Percentiles rank a stretch among this genome's conserved stretches.
phyloP scores from a whole-genome alignment of 345 rosid species.

The Clarkia xantiana region DNA sequence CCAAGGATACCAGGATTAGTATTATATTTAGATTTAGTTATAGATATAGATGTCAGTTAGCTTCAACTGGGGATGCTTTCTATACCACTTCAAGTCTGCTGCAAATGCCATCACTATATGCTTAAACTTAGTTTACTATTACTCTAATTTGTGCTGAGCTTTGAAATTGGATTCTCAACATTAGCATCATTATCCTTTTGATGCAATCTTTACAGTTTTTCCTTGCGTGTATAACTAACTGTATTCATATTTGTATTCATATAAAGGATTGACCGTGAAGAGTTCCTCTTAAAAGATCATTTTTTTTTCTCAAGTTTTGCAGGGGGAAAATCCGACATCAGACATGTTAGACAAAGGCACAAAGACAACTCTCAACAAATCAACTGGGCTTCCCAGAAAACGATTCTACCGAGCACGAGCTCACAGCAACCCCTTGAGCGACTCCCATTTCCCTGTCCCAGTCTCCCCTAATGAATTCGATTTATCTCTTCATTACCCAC shows the following conservation, averaged over 20 bases:
- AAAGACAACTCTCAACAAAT: slow-evolving; percentile 18
- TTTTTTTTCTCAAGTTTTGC: slow-evolving; percentile 1
- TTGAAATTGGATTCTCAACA: background rate
- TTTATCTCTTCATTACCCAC: slow-evolving; percentile 25
- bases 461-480: slow-evolving; percentile 28
- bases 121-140: background rate
- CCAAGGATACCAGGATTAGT: too few relatives aligned
- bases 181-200: too few relatives aligned
- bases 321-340: background rate
- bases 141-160: background rate
- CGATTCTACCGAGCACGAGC: slow-evolving; percentile 41
- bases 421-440: slow-evolving; percentile 37
- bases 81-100: too few relatives aligned
- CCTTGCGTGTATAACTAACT: too few relatives aligned
- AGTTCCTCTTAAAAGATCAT: background rate
- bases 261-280: background rate
- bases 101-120: too few relatives aligned
- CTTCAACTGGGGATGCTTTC: too few relatives aligned
- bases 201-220: background rate
- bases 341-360: slow-evolving; percentile 12
- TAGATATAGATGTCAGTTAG: too few relatives aligned
- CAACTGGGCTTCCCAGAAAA: slow-evolving; percentile 38
- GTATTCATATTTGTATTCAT: too few relatives aligned
- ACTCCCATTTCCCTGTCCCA: slow-evolving; percentile 37
- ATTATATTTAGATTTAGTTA: too few relatives aligned